Conservation (phyloP, 768 basidiomycete species). For the Pholiota conissans region DNA sequence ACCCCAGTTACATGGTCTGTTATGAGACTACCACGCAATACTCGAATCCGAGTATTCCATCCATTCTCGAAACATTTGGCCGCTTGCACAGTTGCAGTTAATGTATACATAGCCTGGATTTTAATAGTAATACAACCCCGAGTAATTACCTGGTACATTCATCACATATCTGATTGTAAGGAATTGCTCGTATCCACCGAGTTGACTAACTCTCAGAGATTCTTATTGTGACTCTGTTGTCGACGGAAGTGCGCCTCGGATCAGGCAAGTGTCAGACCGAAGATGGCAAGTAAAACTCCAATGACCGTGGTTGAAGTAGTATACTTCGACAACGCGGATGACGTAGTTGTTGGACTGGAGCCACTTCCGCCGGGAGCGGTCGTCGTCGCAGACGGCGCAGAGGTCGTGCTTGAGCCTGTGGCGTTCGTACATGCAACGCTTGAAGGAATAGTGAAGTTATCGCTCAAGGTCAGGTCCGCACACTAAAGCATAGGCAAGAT, state of each 20-base stretch:
- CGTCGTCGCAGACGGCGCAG: conserved; percentile 3
- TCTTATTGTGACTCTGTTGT: neutral
- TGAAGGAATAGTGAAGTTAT: conserved; percentile 47
- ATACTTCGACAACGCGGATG: conserved; percentile 1
- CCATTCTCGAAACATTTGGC: too few relatives aligned
- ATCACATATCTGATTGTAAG: neutral
- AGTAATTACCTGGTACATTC: conserved; percentile 5
- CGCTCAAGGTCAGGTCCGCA: conserved; percentile 73
- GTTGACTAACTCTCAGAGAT: neutral
- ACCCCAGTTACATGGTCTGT: too few relatives aligned
- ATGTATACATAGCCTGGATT: neutral
- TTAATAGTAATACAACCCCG: neutral
- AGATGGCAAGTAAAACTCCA: neutral
- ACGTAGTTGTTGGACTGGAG: neutral
- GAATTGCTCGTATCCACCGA: neutral
- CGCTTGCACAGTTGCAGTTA: too few relatives aligned
- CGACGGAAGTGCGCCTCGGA: neutral
- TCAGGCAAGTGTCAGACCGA: conserved; percentile 3
- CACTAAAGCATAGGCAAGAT: conserved; percentile 46
- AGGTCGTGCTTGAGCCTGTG: conserved; percentile 9
- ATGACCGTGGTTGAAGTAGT: neutral
- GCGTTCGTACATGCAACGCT: conserved; percentile 24
- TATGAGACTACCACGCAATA: too few relatives aligned
- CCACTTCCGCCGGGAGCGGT: neutral
- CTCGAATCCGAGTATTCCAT: too few relatives aligned